Base-by-base conservation (phyloP, 805 yeast genomes). In the Candida tallmaniae region DNA sequence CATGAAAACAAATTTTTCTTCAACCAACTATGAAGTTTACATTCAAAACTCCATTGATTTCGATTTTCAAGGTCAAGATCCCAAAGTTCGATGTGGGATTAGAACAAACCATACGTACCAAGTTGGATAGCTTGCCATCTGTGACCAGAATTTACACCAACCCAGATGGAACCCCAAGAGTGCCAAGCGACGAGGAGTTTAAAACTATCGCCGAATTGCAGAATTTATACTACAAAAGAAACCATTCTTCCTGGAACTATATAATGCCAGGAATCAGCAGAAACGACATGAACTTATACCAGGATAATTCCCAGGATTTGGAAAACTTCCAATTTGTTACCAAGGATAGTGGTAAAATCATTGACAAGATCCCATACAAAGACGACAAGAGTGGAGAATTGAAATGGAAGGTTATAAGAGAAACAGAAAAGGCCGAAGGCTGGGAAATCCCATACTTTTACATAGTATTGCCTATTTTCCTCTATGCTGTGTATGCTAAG, bases 321-420 rank as follows among this genome's bases (percentile, higher is more conserved):
- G 60, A 61, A 43, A 71, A 70, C 52, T 74, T 79, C 46, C 73
- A 76, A 46, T 68, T 57, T 56, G 70, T 54, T 45, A 59, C 58
- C 52, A 80, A 66, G 48, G 70, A 66, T 39, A 51, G 68, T 3
- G 73, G 82, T 31, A 68, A 76, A 48, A 80, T 85, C 48, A 71
- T 86, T 45, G 95, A 85, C 58, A 85, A 85, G 62, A 76, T 85
- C 39, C 95, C 95, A 28, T 83, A 76, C 56, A 83, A 80, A 60
- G 93, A 83, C 59, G 78, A 82, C 27, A 66, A 77, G 25, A 79
- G 85, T 12, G 95, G 95, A 23, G 82, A 78, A 50, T 73, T 84
- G 49, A 77, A 78, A 50, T 85, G 93, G 94, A 73, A 77, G 48
- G 63, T 84, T 37, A 78, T 86, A 29, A 72, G 93, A 42, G 87